Base-by-base conservation (phyloP, 768 basidiomycete species). In the Lactarius sanguifluus region DNA sequence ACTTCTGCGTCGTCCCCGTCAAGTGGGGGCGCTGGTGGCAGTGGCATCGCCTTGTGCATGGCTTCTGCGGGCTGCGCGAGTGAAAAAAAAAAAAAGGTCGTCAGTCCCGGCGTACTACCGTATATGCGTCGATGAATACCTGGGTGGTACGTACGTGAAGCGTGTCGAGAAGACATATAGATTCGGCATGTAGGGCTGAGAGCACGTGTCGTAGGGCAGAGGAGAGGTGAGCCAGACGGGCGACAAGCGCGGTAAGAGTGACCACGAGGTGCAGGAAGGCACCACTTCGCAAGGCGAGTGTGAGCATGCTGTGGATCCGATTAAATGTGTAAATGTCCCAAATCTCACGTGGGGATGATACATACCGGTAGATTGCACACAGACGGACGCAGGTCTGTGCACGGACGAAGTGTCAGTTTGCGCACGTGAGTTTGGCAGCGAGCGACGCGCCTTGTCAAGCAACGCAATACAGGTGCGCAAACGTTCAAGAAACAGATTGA, bases 191-290 rank as follows among this genome's bases (percentile, higher is more conserved):
- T 34, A 69, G 34, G 8, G 43, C 28, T 10, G 54, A 60, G 16
- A 69, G 41, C 23, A 40, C 60, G 43, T 55, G 13, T 4, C 59
- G 55, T 10, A 69, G 2, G 12, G 57, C 65, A 25, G 57, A 54
- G n/a, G 61, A 58, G 9, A 70, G 61, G 20, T 64, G 68, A 3
- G 59, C 56, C 73, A 90, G 75, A 64, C 91, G 82, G 3, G 88
- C 88, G 54, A 82, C 76, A 45, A 90, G 81, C 15, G 86, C 89
- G 28, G 80, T 78, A 50, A 92, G 79, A 5, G 84, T 77, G 56
- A 94, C 72, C n/a, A 87, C 75, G 18, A 90, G 73, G 67, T 89
- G 88, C 15, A 89, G 78, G 71, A 94, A 94, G 20, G 90, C 86
- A 20, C 87, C 90, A 1, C 85, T 82, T 73, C 88, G 89, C 80